Evolutionary conservation across 2,329 filamentous ascomycete genomes (phyloP).

Genomic region (Penicillium sp.): DNA sequence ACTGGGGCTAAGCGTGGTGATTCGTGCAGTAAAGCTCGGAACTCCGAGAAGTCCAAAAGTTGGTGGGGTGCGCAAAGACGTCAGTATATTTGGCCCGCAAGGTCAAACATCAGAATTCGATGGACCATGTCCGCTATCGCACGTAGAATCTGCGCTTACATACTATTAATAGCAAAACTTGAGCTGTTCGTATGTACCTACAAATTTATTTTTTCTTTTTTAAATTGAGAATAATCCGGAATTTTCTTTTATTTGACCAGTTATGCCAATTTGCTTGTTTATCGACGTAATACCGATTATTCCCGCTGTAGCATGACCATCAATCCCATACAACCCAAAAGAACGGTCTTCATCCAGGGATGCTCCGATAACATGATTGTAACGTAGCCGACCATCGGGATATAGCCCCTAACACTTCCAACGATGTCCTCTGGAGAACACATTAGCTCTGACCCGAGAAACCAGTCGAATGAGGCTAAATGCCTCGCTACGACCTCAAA

Average conservation of each 20-base stretch:
- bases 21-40: neutral
- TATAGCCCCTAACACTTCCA: constrained; percentile 88
- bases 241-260: neutral
- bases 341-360: constrained; percentile 93
- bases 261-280: neutral
- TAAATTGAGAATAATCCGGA: too few relatives aligned
- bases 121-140: neutral
- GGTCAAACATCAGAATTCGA: neutral
- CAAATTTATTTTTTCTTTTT: neutral
- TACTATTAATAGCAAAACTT: neutral
- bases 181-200: neutral
- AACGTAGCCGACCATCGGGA: constrained; percentile 94
- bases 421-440: neutral
- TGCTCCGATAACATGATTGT: constrained; percentile 95
- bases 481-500: neutral
- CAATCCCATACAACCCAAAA: constrained; percentile 92
- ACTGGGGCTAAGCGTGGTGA: neutral
- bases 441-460: neutral
- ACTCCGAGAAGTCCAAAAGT: neutral
- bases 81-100: constrained; percentile 13
- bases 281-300: constrained; percentile 44
- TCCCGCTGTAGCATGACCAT: constrained; percentile 91
- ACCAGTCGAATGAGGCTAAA: neutral
- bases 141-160: neutral
- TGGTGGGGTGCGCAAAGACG: constrained; percentile 17